These are phyloP conservation scores for Malania oleifera DNA, from an alignment of 164 flowering plant genomes.

Conservation along the genomic window DNA sequence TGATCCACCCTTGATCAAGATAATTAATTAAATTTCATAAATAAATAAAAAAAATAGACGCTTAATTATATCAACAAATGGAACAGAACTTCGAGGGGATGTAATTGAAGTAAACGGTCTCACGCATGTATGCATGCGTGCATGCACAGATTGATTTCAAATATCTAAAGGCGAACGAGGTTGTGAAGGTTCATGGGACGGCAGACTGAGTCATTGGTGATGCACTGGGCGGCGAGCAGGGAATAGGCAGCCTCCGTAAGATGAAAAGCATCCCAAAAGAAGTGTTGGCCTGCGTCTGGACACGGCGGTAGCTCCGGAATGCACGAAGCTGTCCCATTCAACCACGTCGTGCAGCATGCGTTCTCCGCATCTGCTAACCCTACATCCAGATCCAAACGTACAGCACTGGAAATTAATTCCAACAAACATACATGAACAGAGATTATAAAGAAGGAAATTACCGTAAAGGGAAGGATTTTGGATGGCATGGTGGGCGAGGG, in stretches of 20 bases:
- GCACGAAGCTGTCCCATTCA: conserved; percentile 32
- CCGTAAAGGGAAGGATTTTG: conserved; percentile 21
- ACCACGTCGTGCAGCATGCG: conserved; percentile 43
- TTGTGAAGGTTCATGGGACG: conserved; percentile 31
- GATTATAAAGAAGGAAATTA: no score
- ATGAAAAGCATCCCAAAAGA: conserved; percentile 52
- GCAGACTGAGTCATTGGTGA: conserved; percentile 27
- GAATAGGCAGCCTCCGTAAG: conserved; percentile 30
- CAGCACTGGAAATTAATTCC: conserved; percentile 1
- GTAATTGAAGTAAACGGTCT: no score
- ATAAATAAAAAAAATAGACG: no score
- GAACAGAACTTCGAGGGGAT: no score
- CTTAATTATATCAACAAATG: no score
- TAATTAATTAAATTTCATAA: no score
- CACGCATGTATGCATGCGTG: conserved; percentile 4
- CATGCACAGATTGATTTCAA: background rate
- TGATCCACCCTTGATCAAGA: no score
- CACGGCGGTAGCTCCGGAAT: conserved; percentile 34
- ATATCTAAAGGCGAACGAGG: conserved; percentile 1
- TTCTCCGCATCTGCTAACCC: conserved; percentile 29
- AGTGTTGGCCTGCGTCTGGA: conserved; percentile 12
- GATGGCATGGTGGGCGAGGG: conserved; percentile 26
- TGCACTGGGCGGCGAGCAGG: conserved; percentile 22
- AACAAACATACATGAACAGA: no score
- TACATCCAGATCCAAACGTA: conserved; percentile 1